These are phyloP conservation scores for Eucommia ulmoides DNA, from an alignment of 257 asterid genomes.

Conservation along the genomic window DNA sequence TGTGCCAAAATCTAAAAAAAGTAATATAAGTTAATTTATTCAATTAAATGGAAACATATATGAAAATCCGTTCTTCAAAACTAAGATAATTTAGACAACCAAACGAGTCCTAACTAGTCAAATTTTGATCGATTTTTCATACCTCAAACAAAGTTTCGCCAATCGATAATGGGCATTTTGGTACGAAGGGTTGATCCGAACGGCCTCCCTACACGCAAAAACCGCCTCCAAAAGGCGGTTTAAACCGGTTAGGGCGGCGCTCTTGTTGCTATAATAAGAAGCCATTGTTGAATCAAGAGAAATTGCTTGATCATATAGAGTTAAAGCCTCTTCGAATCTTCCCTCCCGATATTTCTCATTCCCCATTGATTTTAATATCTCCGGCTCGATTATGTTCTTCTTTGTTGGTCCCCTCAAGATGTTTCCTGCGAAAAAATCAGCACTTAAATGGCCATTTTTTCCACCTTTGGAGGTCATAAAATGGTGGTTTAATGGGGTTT, in stretches of 20 bases:
- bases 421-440: conserved; percentile 19
- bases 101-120: too few species aligned
- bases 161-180: conserved; percentile 46
- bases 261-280: conserved; percentile 41
- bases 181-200: conserved; percentile 34
- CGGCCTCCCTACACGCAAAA: conserved; percentile 36
- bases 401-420: conserved; percentile 14
- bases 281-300: conserved; percentile 37
- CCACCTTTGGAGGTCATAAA: neutral
- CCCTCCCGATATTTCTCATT: conserved; percentile 37
- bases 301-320: conserved; percentile 44
- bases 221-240: conserved; percentile 47
- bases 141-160: conserved; percentile 49
- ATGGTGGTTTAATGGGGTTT: neutral
- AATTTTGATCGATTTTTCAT: too few species aligned
- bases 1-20: too few species aligned
- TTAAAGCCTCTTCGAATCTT: conserved; percentile 37
- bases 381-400: conserved; percentile 23
- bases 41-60: too few species aligned
- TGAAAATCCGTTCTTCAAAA: too few species aligned
- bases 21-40: too few species aligned
- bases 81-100: too few species aligned
- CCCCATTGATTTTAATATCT: conserved; percentile 39
- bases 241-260: conserved; percentile 49
- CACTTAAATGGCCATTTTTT: neutral